A percentile compares a stretch with the other conserved stretches of the same genome.
phyloP scores from a whole-genome alignment of 306 rosid genomes.

The Fragaria iinumae region DNA sequence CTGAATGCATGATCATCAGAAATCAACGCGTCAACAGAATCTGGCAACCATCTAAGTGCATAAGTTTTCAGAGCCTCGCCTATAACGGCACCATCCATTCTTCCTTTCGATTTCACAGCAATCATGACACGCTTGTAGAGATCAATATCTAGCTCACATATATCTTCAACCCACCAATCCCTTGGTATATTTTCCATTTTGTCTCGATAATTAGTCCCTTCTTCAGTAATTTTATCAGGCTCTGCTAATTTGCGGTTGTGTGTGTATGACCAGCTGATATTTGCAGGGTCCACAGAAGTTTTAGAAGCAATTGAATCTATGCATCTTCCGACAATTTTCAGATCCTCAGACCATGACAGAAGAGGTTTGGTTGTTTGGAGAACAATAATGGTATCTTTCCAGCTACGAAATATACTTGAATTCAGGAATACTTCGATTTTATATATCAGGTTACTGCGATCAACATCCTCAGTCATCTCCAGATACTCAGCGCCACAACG shows the following conservation, averaged over 20 bases:
- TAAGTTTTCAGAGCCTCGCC: slow-evolving; percentile 92
- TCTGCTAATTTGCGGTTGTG: slow-evolving; percentile 68
- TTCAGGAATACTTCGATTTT: slow-evolving; percentile 95
- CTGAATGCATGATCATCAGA: slow-evolving; percentile 67
- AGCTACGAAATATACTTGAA: slow-evolving; percentile 86
- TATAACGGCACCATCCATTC: slow-evolving; percentile 86
- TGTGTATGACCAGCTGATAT: slow-evolving; percentile 91
- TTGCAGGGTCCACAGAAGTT: slow-evolving; percentile 77
- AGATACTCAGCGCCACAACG: slow-evolving; percentile 95
- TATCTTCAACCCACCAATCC: slow-evolving; percentile 99
- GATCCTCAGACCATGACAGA: slow-evolving; percentile 90
- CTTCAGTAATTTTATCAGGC: slow-evolving; percentile 57
- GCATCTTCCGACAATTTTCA: slow-evolving; percentile 89
- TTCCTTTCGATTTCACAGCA: slow-evolving; percentile 83
- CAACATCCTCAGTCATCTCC: slow-evolving; percentile 88
- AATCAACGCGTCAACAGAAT: slow-evolving; percentile 76
- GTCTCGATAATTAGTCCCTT: slow-evolving; percentile 40
- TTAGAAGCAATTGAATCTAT: slow-evolving; percentile 92
- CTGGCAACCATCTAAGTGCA: slow-evolving; percentile 88
- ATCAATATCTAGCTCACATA: slow-evolving; percentile 93
- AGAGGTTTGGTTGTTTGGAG: slow-evolving; percentile 86
- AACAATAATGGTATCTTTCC: slow-evolving; percentile 96
- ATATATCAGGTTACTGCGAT: slow-evolving; percentile 74
- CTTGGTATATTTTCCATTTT: slow-evolving; percentile 65
- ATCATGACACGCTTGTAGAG: slow-evolving; percentile 80